A percentile compares a stretch with the other conserved stretches of the same genome.
These are phyloP conservation scores for Alloteropsis semialata DNA, from an alignment of 176 grass and related monocot genomes.

Conservation along the genomic window DNA sequence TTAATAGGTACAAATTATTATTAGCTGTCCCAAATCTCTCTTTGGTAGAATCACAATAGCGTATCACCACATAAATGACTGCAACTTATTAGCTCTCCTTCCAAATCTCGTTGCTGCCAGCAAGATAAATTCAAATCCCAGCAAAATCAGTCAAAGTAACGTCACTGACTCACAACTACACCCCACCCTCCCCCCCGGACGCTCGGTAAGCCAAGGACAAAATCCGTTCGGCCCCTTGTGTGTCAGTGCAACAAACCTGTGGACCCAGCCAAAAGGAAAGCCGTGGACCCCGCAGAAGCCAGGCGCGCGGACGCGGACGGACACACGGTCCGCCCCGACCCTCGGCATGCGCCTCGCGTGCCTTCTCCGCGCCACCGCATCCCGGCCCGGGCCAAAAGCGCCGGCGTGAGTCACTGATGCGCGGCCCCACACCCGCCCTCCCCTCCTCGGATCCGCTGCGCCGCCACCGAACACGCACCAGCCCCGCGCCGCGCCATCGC, in stretches of 20 bases:
- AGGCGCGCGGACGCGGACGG: no score
- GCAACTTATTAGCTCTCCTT: background rate
- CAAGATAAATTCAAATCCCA: background rate
- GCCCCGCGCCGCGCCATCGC: no score
- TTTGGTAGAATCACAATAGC: background rate
- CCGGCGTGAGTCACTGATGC: background rate
- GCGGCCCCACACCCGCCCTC: background rate
- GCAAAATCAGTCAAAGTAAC: background rate
- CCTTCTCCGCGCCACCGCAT: constrained; percentile 18
- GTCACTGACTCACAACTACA: background rate
- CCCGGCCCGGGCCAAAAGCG: background rate
- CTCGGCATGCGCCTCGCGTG: constrained; percentile 13
- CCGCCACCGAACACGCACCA: background rate
- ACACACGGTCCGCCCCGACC: background rate
- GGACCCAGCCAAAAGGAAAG: background rate
- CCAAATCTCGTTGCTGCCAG: background rate
- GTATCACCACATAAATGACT: background rate
- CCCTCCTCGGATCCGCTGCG: background rate
- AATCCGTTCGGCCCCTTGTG: background rate
- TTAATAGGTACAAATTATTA: no score
- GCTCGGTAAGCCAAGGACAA: background rate
- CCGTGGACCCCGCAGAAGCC: no score
- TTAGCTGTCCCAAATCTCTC: background rate
- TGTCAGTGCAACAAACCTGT: background rate
- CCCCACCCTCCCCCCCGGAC: background rate